A percentile compares a stretch with the other conserved stretches of the same genome.
These are phyloP conservation scores for Xylariaceae sp. DNA, from an alignment of 2,329 filamentous ascomycete genomes.

Conservation along the genomic window DNA sequence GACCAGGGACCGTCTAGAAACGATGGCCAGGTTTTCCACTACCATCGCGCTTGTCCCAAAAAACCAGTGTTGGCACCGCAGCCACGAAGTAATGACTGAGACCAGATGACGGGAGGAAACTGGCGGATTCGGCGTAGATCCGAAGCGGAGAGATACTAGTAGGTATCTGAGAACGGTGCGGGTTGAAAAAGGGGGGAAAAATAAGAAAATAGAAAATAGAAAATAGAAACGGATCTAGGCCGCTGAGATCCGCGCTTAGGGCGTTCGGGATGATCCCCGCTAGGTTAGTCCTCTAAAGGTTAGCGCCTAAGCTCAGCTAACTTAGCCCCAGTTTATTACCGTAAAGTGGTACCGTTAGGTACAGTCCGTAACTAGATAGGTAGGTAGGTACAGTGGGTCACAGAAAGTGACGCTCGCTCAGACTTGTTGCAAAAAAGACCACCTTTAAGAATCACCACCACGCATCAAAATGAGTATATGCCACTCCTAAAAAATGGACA, in stretches of 20 bases:
- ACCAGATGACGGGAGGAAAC: background rate
- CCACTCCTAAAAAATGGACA: too few relatives aligned
- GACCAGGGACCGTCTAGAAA: constrained; percentile 43
- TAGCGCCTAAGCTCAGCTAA: background rate
- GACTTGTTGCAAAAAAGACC: too few relatives aligned
- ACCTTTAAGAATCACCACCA: too few relatives aligned
- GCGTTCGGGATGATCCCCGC: constrained; percentile 25
- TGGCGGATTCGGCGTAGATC: background rate
- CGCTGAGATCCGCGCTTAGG: background rate
- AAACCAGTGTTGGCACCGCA: background rate
- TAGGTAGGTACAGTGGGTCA: too few relatives aligned
- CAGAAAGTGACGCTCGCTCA: too few relatives aligned
- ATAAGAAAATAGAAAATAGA: background rate
- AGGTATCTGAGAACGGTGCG: too few relatives aligned
- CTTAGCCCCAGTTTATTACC: constrained; percentile 1
- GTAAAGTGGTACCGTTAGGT: too few relatives aligned
- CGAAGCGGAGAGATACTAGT: background rate
- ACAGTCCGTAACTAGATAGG: too few relatives aligned
- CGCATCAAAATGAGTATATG: too few relatives aligned
- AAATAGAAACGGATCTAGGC: background rate
- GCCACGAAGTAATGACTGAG: background rate
- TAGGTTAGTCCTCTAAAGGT: constrained; percentile 1
- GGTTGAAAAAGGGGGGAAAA: too few relatives aligned
- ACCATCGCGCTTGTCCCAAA: constrained; percentile 1
- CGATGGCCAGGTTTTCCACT: constrained; percentile 24